These are phyloP conservation scores for Pseudogymnoascus sp. DNA, from an alignment of 2,329 filamentous ascomycete genomes.

Conservation along the genomic window DNA sequence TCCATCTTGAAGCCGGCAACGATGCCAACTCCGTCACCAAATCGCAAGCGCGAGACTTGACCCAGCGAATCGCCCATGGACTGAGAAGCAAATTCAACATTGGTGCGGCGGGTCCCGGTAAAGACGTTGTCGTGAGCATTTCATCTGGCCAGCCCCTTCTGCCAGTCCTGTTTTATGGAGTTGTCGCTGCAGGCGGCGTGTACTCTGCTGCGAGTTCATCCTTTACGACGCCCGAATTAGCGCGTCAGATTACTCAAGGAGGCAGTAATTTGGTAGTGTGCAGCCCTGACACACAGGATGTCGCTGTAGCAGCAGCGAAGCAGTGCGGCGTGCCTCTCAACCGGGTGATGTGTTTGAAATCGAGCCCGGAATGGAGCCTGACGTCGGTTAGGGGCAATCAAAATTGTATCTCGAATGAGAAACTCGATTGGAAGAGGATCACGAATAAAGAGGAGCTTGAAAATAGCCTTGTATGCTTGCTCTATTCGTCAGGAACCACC, in stretches of 20 bases:
- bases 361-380: constrained; percentile 37
- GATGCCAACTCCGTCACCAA: constrained; percentile 49
- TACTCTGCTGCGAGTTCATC: constrained; percentile 71
- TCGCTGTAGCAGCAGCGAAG: constrained; percentile 46
- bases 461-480: constrained; percentile 54
- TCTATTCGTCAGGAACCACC: constrained; percentile 75
- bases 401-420: constrained; percentile 28
- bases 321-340: constrained; percentile 46
- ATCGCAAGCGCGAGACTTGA: constrained; percentile 39
- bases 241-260: constrained; percentile 67
- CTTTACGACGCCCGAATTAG: constrained; percentile 64
- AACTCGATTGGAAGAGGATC: constrained; percentile 58
- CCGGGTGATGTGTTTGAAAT: constrained; percentile 59
- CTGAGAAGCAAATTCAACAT: constrained; percentile 47
- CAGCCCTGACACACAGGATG: constrained; percentile 57
- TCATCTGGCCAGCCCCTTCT: constrained; percentile 50
- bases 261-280: constrained; percentile 59
- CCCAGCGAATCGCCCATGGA: constrained; percentile 48
- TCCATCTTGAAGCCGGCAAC: constrained; percentile 52
- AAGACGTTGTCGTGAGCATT: constrained; percentile 50
- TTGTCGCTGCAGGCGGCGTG: constrained; percentile 69
- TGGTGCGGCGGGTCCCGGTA: constrained; percentile 39
- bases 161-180: constrained; percentile 62
- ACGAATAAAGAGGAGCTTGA: constrained; percentile 42
- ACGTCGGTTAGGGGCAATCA: constrained; percentile 60